phyloP scores from a whole-genome alignment of 192 early-diverging fungal species.

The Backusella morwellensis region DNA sequence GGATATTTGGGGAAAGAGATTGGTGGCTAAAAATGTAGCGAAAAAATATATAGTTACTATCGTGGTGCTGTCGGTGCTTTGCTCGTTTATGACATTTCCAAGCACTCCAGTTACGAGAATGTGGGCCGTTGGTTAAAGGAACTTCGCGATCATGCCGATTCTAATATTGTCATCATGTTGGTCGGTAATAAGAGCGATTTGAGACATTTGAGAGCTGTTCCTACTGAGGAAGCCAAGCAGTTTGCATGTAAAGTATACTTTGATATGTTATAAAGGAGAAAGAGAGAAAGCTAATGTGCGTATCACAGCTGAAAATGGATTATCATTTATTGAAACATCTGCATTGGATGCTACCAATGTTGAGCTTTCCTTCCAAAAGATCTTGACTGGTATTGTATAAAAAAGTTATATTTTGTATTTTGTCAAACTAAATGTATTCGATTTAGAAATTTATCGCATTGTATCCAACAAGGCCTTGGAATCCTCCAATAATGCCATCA shows the following conservation, averaged over 20 bases:
- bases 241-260: conserved; percentile 72
- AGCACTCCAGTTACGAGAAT: conserved; percentile 93
- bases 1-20: neutral
- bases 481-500: conserved; percentile 65
- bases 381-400: conserved; percentile 74
- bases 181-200: conserved; percentile 99
- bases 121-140: conserved; percentile 98
- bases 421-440: neutral
- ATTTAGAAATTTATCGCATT: conserved; percentile 90
- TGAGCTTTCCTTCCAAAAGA: conserved; percentile 94
- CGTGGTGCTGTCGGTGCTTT: conserved; percentile 96
- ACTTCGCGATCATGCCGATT: conserved; percentile 94
- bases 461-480: conserved; percentile 97
- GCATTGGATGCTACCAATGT: conserved; percentile 98
- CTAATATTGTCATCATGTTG: conserved; percentile 98
- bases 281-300: neutral
- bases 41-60: conserved; percentile 69
- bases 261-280: neutral
- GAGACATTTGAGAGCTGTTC: conserved; percentile 92
- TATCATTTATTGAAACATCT: conserved; percentile 98
- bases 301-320: conserved; percentile 74
- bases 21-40: neutral
- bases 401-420: neutral
- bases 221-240: conserved; percentile 96
- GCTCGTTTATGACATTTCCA: conserved; percentile 97